Evolutionary conservation across 345 rosid genomes (phyloP), one percentile per base, ranked within the genome.

Genomic region (Hibiscus syriacus): DNA sequence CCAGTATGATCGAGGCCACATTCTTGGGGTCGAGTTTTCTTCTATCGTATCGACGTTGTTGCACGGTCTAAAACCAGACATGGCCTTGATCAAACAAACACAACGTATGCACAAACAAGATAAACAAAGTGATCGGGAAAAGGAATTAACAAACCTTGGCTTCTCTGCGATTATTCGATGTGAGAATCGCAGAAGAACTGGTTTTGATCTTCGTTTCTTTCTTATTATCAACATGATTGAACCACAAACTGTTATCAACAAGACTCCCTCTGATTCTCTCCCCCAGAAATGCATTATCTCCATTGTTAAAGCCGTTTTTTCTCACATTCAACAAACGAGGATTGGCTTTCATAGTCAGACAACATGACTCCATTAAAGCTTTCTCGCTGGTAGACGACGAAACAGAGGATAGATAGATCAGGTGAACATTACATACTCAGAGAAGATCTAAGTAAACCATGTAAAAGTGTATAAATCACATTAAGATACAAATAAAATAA

Each of bases 1-100:
- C 99, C 57, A 94, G 67, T 81, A 94, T 87, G 79, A 94, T 77
- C 0, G 97, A 83, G 65, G 92, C 99, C 23, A 94, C 91, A 70
- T 89, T 91, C 71, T 94, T 87, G 0, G 97, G 97, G 72, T 94
- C 95, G 20, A 80, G 89, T 75, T 71, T 84, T 60, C 55, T 69
- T 70, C 90, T 82, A 68, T 81, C 85, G 34, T 85, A 72, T 71
- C 77, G 64, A 10, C 85, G 86, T 60, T 78, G 74, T 34, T 77
- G 81, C 3, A 80, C 22, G 55, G 86, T 83, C 96, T 90, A 69
- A 72, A n/a, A n/a, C n/a, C n/a, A n/a, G n/a, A n/a, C 4, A 17
- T 55, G 38, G 22, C 11, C 46, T 32, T 17, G 26, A 34, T 59
- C 64, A 59, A 4, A 34, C 46, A 59, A 34, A 58, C 19, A 17